phyloP scores from a whole-genome alignment of 345 rosid species.

The Anastatica hierochuntica region DNA sequence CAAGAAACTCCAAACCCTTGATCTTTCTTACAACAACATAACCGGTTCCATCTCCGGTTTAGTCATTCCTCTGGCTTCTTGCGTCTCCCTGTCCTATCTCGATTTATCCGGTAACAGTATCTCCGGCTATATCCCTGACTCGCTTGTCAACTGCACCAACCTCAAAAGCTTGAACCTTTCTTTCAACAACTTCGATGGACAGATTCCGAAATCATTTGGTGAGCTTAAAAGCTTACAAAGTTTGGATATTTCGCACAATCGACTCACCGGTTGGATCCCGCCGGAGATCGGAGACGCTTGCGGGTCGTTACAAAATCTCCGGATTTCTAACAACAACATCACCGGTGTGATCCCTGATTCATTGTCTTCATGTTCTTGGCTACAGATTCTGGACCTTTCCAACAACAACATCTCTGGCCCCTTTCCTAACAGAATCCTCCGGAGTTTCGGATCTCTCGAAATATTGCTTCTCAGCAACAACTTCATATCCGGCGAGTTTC shows the following conservation, averaged over 20 bases:
- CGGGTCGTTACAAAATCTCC: constrained; percentile 45
- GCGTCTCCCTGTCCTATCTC: constrained; percentile 50
- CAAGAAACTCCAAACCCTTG: constrained; percentile 61
- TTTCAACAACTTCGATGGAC: constrained; percentile 51
- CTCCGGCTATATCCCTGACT: constrained; percentile 42
- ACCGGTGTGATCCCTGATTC: constrained; percentile 63
- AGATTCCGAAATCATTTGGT: constrained; percentile 54
- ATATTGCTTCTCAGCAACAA: constrained; percentile 59
- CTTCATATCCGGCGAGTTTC: constrained; percentile 62
- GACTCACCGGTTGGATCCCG: constrained; percentile 77
- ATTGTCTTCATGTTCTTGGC: constrained; percentile 58
- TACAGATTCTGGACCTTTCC: constrained; percentile 67
- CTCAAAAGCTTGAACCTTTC: constrained; percentile 59
- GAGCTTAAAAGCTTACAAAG: constrained; percentile 45
- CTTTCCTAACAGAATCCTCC: constrained; percentile 52
- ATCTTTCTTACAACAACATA: constrained; percentile 76
- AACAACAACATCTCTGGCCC: constrained; percentile 81
- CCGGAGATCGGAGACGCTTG: constrained; percentile 64
- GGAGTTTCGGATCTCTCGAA: constrained; percentile 51
- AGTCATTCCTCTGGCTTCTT: constrained; percentile 37
- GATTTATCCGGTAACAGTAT: constrained; percentile 65
- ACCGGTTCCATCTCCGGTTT: constrained; percentile 69
- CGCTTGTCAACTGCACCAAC: constrained; percentile 67
- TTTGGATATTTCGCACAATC: constrained; percentile 71
- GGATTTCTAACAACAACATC: constrained; percentile 64